Evolutionary conservation across 331 rosid species (phyloP).

Genomic region (Malus hybrid): DNA sequence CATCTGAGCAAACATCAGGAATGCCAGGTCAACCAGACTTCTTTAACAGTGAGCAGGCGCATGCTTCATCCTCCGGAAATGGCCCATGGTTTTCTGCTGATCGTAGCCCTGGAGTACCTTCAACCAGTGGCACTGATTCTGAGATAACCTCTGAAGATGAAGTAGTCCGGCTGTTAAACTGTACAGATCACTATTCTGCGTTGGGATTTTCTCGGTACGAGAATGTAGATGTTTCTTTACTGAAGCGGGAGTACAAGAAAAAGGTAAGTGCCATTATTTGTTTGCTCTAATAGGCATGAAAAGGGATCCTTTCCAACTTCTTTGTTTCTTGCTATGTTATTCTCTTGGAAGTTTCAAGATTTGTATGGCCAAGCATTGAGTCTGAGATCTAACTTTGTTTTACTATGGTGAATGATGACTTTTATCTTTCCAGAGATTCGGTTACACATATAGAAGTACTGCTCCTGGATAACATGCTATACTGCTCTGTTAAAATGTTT

Average conservation of each 20-base stretch:
- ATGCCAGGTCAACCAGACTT: slow-evolving; percentile 69
- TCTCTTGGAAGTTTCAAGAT: slow-evolving; percentile 7
- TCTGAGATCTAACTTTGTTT: neutral
- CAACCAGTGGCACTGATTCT: slow-evolving; percentile 79
- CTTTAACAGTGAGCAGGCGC: slow-evolving; percentile 51
- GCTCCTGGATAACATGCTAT: slow-evolving; percentile 22
- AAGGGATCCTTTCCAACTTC: neutral
- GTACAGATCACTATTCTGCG: slow-evolving; percentile 86
- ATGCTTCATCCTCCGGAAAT: slow-evolving; percentile 54
- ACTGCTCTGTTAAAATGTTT: slow-evolving; percentile 1
- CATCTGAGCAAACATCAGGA: slow-evolving; percentile 62
- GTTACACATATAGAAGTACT: neutral
- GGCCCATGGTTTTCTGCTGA: slow-evolving; percentile 54
- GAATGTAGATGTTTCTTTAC: slow-evolving; percentile 54
- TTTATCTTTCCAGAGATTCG: neutral
- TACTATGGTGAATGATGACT: neutral
- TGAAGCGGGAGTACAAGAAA: slow-evolving; percentile 91
- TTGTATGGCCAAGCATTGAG: neutral
- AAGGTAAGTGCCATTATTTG: slow-evolving; percentile 48
- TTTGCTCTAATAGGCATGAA: slow-evolving; percentile 16
- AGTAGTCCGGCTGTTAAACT: slow-evolving; percentile 78
- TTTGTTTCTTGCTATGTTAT: slow-evolving; percentile 14
- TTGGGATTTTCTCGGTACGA: slow-evolving; percentile 75
- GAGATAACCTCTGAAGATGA: slow-evolving; percentile 91
- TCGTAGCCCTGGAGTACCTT: slow-evolving; percentile 72